Evolutionary conservation across 2,329 filamentous ascomycete genomes (phyloP), one percentile per base, ranked within the genome.

Genomic region (Phymatotrichopsis omnivora): DNA sequence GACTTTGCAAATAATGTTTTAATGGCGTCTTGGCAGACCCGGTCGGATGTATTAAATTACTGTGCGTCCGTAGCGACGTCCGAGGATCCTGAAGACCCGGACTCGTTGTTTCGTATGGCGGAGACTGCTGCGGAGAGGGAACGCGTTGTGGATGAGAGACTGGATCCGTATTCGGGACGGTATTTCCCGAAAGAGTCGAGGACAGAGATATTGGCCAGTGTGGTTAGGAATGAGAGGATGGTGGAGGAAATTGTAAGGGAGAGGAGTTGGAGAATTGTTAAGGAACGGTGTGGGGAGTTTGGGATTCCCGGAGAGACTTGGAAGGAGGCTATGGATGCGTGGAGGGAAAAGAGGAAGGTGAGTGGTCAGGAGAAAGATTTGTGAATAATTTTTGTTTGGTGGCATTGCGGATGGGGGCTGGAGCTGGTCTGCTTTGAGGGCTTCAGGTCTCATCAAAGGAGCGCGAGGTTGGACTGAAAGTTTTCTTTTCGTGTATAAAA

Each of bases 161-260:
- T 95, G 47, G 91, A 98, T 67, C 91, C 91, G 2, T 98, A 98
- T 61, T 87, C 82, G 7, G 82, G 71, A 5, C 71, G 89, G 19
- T 93, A 85, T 62, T 89, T 89, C 57, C 78, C 83, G 0, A 67
- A 70, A 40, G 86, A 96, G 65, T 72, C 83, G 11, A 72, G 86
- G 53, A 91, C 86, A 1, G 83, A 95, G 65, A 75, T 73, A 37
- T 63, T 98, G 50, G 86, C 85, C 7, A 72, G 70, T 31, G 61
- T 87, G 41, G 67, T 93, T 47, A 72, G 82, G 56, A 82, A 83
- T 60, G 85, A 93, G 66, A 73, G 76, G 58, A 74, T 75, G 29
- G 76, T 93, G 12, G 85, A 93, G 65, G 72, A 69, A 45, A 91
- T 93, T 43, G 75, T 98, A 40, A 73, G 91, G 54, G 72, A 74